phyloP scores from a whole-genome alignment of 164 flowering plant species.

The Macadamia integrifolia region DNA sequence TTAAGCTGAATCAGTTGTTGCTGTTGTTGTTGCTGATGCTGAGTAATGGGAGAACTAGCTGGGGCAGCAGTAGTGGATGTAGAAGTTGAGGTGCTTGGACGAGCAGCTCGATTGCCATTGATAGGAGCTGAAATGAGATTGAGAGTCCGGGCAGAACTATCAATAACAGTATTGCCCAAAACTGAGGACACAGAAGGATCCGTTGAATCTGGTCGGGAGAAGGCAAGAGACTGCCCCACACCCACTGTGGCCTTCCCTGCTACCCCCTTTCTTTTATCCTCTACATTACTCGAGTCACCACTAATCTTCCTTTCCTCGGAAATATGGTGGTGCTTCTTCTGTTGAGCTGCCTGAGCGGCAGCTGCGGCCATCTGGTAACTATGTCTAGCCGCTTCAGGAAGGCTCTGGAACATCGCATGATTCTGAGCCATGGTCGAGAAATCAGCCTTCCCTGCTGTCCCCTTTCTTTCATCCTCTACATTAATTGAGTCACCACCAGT shows the following conservation, averaged over 20 bases:
- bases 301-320: conserved; percentile 40
- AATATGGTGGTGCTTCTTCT: conserved; percentile 43
- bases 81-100: conserved; percentile 19
- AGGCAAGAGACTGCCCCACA: conserved; percentile 55
- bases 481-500: conserved; percentile 32
- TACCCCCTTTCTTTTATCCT: conserved; percentile 24
- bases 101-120: conserved; percentile 25
- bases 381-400: conserved; percentile 64
- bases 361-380: conserved; percentile 45
- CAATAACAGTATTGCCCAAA: conserved; percentile 36
- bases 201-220: conserved; percentile 55
- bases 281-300: conserved; percentile 27
- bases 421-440: conserved; percentile 21
- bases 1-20: conserved; percentile 23
- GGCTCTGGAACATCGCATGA: conserved; percentile 57
- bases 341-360: conserved; percentile 47
- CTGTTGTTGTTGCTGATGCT: conserved; percentile 44
- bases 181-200: conserved; percentile 37
- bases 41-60: conserved; percentile 26
- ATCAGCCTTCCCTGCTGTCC: conserved; percentile 1
- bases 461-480: conserved; percentile 54
- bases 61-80: conserved; percentile 18
- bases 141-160: conserved; percentile 49
- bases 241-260: conserved; percentile 28
- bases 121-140: conserved; percentile 38